A percentile compares a stretch with the other conserved stretches of the same genome.
Evolutionary conservation across 352 stramenopile genomes (phyloP).

Genomic region (Thraustochytrium sp.): DNA sequence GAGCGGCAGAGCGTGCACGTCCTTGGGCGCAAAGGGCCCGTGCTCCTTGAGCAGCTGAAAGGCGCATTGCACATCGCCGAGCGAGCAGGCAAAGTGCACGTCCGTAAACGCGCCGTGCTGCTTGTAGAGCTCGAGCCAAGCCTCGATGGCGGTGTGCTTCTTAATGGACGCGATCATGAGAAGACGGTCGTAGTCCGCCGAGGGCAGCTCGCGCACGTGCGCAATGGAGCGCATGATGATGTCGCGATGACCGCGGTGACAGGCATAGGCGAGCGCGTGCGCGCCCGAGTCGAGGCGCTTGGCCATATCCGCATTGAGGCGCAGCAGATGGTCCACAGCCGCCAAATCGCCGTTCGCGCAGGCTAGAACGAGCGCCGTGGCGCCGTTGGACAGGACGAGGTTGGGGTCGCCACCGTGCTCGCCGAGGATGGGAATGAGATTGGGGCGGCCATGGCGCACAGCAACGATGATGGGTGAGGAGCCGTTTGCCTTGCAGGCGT

Average conservation of each 20-base stretch:
- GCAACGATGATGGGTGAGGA: slow-evolving; percentile 38
- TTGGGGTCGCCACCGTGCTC: slow-evolving; percentile 34
- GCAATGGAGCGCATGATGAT: slow-evolving; percentile 22
- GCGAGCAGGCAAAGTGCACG: slow-evolving; percentile 3
- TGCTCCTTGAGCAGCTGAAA: neutral
- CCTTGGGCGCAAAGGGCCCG: neutral
- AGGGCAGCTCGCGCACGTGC: neutral
- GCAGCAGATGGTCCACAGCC: slow-evolving; percentile 41
- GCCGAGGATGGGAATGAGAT: slow-evolving; percentile 12
- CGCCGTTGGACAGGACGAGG: slow-evolving; percentile 46
- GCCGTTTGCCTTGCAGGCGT: slow-evolving; percentile 17
- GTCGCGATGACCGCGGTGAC: slow-evolving; percentile 29
- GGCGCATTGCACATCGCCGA: neutral
- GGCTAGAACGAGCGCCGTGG: slow-evolving; percentile 43
- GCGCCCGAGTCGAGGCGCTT: slow-evolving; percentile 35
- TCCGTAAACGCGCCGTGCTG: neutral
- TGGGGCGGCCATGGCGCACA: neutral
- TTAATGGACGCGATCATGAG: neutral
- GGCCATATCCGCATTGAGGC: slow-evolving; percentile 36
- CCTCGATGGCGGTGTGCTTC: neutral
- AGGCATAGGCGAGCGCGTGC: slow-evolving; percentile 44
- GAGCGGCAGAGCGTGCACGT: neutral
- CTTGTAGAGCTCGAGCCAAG: neutral
- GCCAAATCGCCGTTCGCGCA: slow-evolving; percentile 42
- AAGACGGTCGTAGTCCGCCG: neutral